phyloP scores from a whole-genome alignment of 176 grass and related monocot genomes.

The Phyllostachys edulis region DNA sequence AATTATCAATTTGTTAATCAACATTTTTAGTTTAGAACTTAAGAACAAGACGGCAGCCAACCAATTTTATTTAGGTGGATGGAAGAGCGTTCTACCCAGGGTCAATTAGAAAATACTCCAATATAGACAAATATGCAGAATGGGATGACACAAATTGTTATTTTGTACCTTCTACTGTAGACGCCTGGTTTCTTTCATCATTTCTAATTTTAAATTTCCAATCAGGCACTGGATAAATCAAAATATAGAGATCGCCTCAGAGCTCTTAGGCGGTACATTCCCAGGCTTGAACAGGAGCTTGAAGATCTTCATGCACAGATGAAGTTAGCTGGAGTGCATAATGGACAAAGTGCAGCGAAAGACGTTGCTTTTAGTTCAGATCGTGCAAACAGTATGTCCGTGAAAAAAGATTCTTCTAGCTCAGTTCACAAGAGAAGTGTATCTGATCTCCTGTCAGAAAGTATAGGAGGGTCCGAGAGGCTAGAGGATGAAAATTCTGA shows the following conservation, averaged over 20 bases:
- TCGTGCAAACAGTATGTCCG: slow-evolving; percentile 8
- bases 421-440: slow-evolving; percentile 34
- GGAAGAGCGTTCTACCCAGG: neutral
- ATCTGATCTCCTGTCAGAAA: slow-evolving; percentile 43
- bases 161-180: neutral
- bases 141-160: neutral
- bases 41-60: no score
- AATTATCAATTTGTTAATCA: neutral
- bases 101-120: neutral
- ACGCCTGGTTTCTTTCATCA: neutral
- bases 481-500: slow-evolving; percentile 43
- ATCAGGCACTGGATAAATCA: slow-evolving; percentile 94
- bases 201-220: slow-evolving; percentile 24
- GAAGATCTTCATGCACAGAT: slow-evolving; percentile 68
- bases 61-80: slow-evolving; percentile 8
- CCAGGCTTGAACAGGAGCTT: slow-evolving; percentile 86
- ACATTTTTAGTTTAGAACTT: neutral
- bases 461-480: slow-evolving; percentile 31
- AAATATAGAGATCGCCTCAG: slow-evolving; percentile 66
- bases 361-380: slow-evolving; percentile 32
- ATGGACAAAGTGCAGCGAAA: slow-evolving; percentile 20
- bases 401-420: slow-evolving; percentile 17
- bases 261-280: slow-evolving; percentile 71
- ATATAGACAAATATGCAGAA: slow-evolving; percentile 7
- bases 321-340: slow-evolving; percentile 60